Base-by-base conservation (phyloP, 305 asterid species). In the Salvia sclarea region DNA sequence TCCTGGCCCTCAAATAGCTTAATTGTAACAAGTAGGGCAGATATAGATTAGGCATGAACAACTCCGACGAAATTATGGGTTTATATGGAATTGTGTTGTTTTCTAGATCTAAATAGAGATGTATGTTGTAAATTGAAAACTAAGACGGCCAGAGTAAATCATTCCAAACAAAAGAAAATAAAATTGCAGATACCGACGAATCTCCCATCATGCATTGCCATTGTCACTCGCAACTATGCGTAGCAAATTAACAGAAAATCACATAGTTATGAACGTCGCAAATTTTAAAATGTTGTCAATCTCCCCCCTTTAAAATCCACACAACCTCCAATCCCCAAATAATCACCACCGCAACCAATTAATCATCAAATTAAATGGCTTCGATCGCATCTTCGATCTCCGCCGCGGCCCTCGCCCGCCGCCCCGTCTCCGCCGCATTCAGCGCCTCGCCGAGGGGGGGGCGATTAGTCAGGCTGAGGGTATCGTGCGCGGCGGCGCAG, bases 401-500 rank as follows among this genome's bases (percentile, higher is more conserved):
- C 33, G 41, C 65, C 57, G 31, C 75, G 44, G 41, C 60, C 9
- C 62, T 69, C 60, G 3, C 20, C 55, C 55, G 72, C 73, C 44
- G 25, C 70, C 49, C 69, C 79, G 11, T 61, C 63, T 13, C 38
- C 48, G 68, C 75, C 28, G 69, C 50, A 35, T 64, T 74, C 60
- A 59, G 31, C 40, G 37, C 33, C 67, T 64, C 28, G 24, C 69
- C 75, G 22, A 37, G 62, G 59, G 44, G 1, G 13, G 85, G 76
- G 17, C 40, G n/a, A n/a, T n/a, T n/a, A n/a, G n/a, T 68, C 56
- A 74, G 52, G 50, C 24, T 69, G 69, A 56, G 56, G 65, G 52
- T 22, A 16, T 74, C 82, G 14, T 77, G 86, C 74, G 72, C 78
- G 11, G 52, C n/a, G 2, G 88, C 83, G 52, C 73, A 83, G 31